Base-by-base conservation (phyloP, 225 moss, liverwort and hornwort genomes). In the Sphagnum contortum region DNA sequence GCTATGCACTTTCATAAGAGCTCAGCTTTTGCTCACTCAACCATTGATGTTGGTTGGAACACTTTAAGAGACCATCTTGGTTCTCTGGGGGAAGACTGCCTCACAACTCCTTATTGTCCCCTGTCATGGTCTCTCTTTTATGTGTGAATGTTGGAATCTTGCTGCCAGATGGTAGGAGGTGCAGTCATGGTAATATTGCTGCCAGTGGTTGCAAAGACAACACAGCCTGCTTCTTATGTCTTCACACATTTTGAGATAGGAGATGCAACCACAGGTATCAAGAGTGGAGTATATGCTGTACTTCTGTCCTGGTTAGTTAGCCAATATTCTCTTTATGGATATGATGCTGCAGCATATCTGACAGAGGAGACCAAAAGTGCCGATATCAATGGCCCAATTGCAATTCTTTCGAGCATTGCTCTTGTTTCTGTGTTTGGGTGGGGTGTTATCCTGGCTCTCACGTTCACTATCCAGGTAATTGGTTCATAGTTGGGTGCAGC, bases 291-390 rank as follows among this genome's bases (percentile, higher is more conserved):
- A 47, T 93, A 93, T 66, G 83, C 82, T 64, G 66, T 90, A 48
- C 49, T 93, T 52, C 76, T 93, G 65, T 84, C 93, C 4, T 88
- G 90, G 76, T 80, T 90, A 50, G 90, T 93, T 66, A 93, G 93
- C 73, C 93, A 90, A 63, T 93, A 93, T 68, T 88, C 93, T 64
- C 81, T 93, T 4, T 90, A 79, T 62, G 90, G 90, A 50, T 90
- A 90, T 61, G 90, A 93, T 73, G 74, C 93, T 65, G 93, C 93
- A 58, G 93, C 93, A 4, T 90, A 93, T 63, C 76, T 93, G 72
- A 90, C 93, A 9, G 93, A 93, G 64, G 90, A 90, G 79, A 90
- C 93, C 8, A 88, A 66, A 71, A 83, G 83, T 66, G 89, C 93
- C 46, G 90, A 86, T 62, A 71, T 74, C 57, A 93, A 88, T 76